Conservation (phyloP, 2,329 filamentous ascomycete species). For the Triangularia setosa region DNA sequence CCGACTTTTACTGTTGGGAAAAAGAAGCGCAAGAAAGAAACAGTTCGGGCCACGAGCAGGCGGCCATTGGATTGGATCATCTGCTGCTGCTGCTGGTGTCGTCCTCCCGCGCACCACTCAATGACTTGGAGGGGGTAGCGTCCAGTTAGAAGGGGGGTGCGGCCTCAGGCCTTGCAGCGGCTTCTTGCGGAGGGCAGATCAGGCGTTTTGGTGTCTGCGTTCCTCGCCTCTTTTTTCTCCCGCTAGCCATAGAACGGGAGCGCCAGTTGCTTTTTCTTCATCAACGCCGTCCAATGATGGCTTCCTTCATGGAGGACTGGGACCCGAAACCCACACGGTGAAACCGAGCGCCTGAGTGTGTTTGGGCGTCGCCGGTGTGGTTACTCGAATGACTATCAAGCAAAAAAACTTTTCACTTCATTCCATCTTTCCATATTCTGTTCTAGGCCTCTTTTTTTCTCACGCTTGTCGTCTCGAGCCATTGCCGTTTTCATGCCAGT, state of each 20-base stretch:
- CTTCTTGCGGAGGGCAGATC: constrained; percentile 17
- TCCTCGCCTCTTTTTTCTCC: constrained; percentile 18
- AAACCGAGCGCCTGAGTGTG: constrained; percentile 17
- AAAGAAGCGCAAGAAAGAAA: neutral
- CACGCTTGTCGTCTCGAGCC: constrained; percentile 4
- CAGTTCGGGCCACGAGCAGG: neutral
- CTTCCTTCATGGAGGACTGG: constrained; percentile 7
- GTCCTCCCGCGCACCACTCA: neutral
- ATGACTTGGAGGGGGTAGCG: neutral
- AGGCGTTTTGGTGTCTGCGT: constrained; percentile 23
- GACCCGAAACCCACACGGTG: constrained; percentile 19
- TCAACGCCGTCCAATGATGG: constrained; percentile 19
- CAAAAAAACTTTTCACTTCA: constrained; percentile 10
- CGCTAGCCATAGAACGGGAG: constrained; percentile 11
- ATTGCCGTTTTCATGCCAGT: constrained; percentile 3
- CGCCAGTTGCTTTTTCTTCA: constrained; percentile 15
- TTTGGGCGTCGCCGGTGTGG: constrained; percentile 9
- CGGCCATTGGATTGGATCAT: neutral
- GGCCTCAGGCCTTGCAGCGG: constrained; percentile 16
- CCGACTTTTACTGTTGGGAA: neutral
- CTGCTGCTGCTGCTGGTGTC: neutral
- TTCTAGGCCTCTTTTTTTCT: neutral
- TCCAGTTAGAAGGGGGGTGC: constrained; percentile 5
- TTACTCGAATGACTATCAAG: constrained; percentile 1
- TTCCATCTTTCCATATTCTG: neutral